phyloP scores from a whole-genome alignment of 2,329 filamentous ascomycete species.

The Nemania diffusa region DNA sequence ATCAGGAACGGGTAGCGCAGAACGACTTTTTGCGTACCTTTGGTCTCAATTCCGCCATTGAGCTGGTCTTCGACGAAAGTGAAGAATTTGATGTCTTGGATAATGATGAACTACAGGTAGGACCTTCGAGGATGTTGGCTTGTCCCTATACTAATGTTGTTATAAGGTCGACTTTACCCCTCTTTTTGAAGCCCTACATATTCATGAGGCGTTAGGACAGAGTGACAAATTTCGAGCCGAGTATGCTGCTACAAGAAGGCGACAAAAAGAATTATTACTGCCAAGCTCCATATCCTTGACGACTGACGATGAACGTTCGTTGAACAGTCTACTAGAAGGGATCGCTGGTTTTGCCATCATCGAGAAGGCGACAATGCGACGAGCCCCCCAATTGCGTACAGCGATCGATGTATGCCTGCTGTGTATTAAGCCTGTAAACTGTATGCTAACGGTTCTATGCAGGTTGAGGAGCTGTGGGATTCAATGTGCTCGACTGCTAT shows the following conservation, averaged over 20 bases:
- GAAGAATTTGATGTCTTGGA: conserved; percentile 96
- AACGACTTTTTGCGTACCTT: conserved; percentile 82
- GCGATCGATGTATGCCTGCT: conserved; percentile 74
- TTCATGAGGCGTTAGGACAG: conserved; percentile 92
- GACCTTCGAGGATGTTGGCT: neutral
- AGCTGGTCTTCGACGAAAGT: conserved; percentile 92
- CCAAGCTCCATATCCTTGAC: conserved; percentile 79
- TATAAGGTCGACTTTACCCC: conserved; percentile 84
- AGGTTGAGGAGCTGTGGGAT: conserved; percentile 99
- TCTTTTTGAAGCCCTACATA: conserved; percentile 93
- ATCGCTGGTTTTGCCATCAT: conserved; percentile 97
- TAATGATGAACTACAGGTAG: conserved; percentile 84
- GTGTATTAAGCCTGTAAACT: neutral
- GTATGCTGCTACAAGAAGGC: conserved; percentile 89
- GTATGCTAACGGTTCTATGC: conserved; percentile 4
- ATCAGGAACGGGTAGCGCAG: conserved; percentile 82
- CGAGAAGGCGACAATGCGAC: conserved; percentile 91
- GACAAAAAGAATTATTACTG: conserved; percentile 90
- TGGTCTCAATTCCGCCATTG: conserved; percentile 94
- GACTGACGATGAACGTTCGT: conserved; percentile 82
- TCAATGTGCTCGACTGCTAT: conserved; percentile 95
- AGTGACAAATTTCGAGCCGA: conserved; percentile 90
- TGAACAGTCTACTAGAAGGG: conserved; percentile 92
- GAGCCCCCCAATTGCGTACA: conserved; percentile 83
- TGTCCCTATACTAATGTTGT: conserved; percentile 10